A percentile compares a stretch with the other conserved stretches of the same genome.
Evolutionary conservation across 768 basidiomycete genomes (phyloP).

Genomic region (Kwoniella europaea): DNA sequence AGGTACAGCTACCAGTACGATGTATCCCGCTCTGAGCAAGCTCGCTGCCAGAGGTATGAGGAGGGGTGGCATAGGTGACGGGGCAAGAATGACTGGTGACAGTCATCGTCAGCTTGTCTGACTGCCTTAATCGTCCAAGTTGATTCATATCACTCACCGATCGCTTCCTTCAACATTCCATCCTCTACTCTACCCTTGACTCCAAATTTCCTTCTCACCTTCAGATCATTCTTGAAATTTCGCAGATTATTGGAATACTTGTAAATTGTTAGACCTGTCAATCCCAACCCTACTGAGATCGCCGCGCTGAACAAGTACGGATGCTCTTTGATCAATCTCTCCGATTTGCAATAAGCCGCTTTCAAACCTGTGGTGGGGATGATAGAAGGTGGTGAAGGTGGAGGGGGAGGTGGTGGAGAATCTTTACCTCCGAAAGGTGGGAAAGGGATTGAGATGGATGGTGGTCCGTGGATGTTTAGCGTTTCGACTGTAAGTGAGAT

Average conservation of each 20-base stretch:
- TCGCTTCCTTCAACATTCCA: conserved; percentile 50
- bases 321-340: conserved; percentile 36
- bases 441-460: conserved; percentile 52
- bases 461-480: conserved; percentile 52
- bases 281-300: conserved; percentile 43
- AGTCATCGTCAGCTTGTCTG: conserved; percentile 22
- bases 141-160: conserved; percentile 32
- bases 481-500: conserved; percentile 44
- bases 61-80: conserved; percentile 48
- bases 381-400: conserved; percentile 33
- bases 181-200: conserved; percentile 37
- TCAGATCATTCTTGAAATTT: not conserved
- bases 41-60: conserved; percentile 44
- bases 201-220: conserved; percentile 21
- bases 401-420: conserved; percentile 46
- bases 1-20: conserved; percentile 55
- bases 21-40: conserved; percentile 50
- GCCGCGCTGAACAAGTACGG: conserved; percentile 41
- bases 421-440: conserved; percentile 50
- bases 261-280: conserved; percentile 28
- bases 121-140: not conserved
- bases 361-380: conserved; percentile 10
- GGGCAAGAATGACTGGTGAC: conserved; percentile 46
- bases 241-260: conserved; percentile 13
- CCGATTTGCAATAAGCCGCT: conserved; percentile 25